Base-by-base conservation (phyloP, 2,329 filamentous ascomycete species). In the Penicillium janthinellum region DNA sequence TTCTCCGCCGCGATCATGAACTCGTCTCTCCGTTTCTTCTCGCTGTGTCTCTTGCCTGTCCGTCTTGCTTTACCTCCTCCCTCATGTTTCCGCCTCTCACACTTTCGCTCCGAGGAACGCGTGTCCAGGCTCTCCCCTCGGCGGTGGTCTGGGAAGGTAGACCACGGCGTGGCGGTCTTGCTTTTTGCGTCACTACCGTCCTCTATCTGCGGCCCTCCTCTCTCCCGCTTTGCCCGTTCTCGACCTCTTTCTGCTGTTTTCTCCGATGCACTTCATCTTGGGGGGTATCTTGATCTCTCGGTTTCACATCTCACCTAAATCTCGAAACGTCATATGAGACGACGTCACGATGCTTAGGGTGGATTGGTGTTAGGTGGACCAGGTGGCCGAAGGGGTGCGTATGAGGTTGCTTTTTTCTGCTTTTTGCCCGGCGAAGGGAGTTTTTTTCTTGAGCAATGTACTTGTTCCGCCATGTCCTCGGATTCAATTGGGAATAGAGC, bases 201-300 rank as follows among this genome's bases (percentile, higher is more conserved):
- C 31, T 8, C 35, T 39, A 22, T 34, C 28, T 11, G 25, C 35
- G 35, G 12, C 48, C 34, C 20, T 17, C 37, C 35, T 42, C 35
- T 42, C 45, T 54, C 50, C 44, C 20, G 53, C 42, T 62, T 25
- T 62, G 45, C n/a, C 50, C 38, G 42, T 34, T 49, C 47, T 39
- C 57, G 56, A 50, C 56, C 48, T 55, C 58, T 70, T 73, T 74
- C 74, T 72, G 71, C 75, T 71, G 71, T 70, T 71, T 71, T 73
- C 75, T 54, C 50, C 50, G 55, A 51, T 65, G 61, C 61, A 64
- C 62, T 59, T 59, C 59, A 42, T 62, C 57, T 65, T 67, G 59
- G 64, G 59, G 57, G 62, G 63, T 65, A 58, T 59, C 60, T 61
- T 59, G 64, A 61, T 58, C 57, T 68, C 64, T 68, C 64, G 62